A percentile compares a stretch with the other conserved stretches of the same genome.
Conservation (phyloP, 2,329 filamentous ascomycete species). For the Nannizzia gypsea region DNA sequence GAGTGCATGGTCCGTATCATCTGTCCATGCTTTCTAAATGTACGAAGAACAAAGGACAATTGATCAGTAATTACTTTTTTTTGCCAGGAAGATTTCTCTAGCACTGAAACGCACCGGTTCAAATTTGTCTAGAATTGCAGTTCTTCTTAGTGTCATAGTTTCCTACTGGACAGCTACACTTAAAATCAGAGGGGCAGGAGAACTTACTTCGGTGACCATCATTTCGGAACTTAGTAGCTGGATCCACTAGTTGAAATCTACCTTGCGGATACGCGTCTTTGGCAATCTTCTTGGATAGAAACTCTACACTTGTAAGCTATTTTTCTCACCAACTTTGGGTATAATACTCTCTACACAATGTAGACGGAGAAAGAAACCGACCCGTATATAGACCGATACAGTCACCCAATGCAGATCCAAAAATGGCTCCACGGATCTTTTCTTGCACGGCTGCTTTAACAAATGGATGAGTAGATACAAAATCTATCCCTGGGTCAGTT, state of each 20-base stretch:
- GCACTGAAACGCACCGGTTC: slow-evolving; percentile 10
- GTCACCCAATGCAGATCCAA: slow-evolving; percentile 44
- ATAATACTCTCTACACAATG: neutral
- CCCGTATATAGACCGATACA: slow-evolving; percentile 44
- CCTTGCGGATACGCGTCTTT: slow-evolving; percentile 13
- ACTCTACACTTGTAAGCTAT: slow-evolving; percentile 10
- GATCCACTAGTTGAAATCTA: slow-evolving; percentile 13
- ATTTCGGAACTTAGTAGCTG: slow-evolving; percentile 13
- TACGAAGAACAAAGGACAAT: neutral
- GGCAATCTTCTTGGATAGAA: slow-evolving; percentile 11
- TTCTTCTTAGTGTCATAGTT: neutral
- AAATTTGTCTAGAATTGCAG: slow-evolving; percentile 24
- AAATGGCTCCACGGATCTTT: slow-evolving; percentile 35
- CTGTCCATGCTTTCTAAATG: slow-evolving; percentile 38
- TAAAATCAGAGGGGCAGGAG: neutral
- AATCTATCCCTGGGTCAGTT: neutral
- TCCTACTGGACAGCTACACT: neutral
- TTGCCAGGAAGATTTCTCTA: neutral
- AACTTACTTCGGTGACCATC: slow-evolving; percentile 15
- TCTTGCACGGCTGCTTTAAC: slow-evolving; percentile 22
- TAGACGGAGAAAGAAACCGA: slow-evolving; percentile 2
- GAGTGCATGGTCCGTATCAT: slow-evolving; percentile 45
- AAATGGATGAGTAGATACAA: slow-evolving; percentile 19
- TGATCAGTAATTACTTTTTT: neutral
- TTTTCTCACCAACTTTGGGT: no score